These are phyloP conservation scores for Fragilaria crotonensis DNA, from an alignment of 108 stramenopile species.

Conservation along the genomic window DNA sequence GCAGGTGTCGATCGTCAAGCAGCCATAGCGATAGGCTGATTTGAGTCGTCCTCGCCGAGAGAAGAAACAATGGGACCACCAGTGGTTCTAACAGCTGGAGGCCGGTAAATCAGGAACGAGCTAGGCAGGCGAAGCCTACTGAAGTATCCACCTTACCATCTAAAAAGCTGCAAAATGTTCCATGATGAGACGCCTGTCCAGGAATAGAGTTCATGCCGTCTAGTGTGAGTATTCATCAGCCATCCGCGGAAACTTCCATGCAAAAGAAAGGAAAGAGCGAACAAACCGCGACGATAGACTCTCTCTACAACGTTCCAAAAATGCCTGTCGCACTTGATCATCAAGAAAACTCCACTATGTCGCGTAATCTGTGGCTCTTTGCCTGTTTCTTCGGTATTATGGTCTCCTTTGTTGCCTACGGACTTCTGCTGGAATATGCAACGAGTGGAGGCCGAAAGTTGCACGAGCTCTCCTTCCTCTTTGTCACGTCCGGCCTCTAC, in stretches of 20 bases:
- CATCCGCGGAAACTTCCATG: not conserved
- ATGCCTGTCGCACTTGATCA: too few relatives aligned
- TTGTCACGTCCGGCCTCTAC: conserved; percentile 91
- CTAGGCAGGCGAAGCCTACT: not conserved
- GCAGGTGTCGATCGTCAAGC: too few relatives aligned
- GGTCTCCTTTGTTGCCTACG: conserved; percentile 85
- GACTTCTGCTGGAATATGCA: conserved; percentile 91
- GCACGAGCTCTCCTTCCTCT: conserved; percentile 92
- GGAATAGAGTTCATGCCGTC: not conserved
- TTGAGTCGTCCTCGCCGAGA: not conserved
- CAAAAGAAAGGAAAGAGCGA: not conserved
- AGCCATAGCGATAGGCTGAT: too few relatives aligned
- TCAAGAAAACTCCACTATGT: not conserved
- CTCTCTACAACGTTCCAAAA: not conserved
- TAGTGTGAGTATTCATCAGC: not conserved
- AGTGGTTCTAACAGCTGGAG: not conserved
- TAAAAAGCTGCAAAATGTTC: not conserved
- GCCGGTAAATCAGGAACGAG: not conserved
- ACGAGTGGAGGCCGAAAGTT: conserved; percentile 87
- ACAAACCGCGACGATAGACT: not conserved
- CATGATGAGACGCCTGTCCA: not conserved
- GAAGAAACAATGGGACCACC: not conserved
- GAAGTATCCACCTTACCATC: not conserved
- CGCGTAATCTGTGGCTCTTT: conserved; percentile 50
- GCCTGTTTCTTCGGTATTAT: conserved; percentile 91